Percentiles rank a stretch among this genome's conserved stretches.
Conservation (phyloP, 192 early-diverging fungal species). For the Backusella australiensis region DNA sequence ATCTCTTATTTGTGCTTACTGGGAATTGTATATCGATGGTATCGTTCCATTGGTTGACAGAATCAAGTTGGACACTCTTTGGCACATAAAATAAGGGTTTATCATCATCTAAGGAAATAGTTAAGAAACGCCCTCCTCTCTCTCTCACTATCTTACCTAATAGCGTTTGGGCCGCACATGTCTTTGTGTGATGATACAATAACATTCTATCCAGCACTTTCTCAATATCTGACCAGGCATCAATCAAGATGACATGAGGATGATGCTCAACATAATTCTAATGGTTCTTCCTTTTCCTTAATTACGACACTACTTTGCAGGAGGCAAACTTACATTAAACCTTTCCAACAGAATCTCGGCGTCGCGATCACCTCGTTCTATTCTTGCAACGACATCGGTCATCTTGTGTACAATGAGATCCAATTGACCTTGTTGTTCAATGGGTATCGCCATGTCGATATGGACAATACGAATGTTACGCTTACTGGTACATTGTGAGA, state of each 20-base stretch:
- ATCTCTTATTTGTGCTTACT: background rate
- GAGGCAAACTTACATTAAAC: constrained; percentile 11
- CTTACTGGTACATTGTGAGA: constrained; percentile 11
- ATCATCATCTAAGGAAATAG: background rate
- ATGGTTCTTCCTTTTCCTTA: background rate
- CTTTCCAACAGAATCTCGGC: constrained; percentile 10
- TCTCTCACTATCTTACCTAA: background rate
- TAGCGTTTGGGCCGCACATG: background rate
- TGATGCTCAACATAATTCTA: constrained; percentile 23
- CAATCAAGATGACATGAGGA: constrained; percentile 28
- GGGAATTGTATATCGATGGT: constrained; percentile 16
- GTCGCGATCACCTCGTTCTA: constrained; percentile 8
- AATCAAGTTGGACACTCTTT: background rate
- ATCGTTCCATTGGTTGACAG: background rate
- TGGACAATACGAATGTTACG: constrained; percentile 24
- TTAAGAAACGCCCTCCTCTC: too few species aligned
- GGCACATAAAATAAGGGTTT: constrained; percentile 11
- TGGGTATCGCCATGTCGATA: constrained; percentile 24
- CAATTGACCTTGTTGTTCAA: constrained; percentile 18
- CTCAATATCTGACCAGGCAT: constrained; percentile 25
- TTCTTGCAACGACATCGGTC: constrained; percentile 27
- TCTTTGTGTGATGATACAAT: constrained; percentile 16
- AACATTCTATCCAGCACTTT: constrained; percentile 26
- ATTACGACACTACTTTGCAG: background rate
- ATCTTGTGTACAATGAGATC: constrained; percentile 39